These are phyloP conservation scores for Margaritispora aquatica DNA, from an alignment of 495 filamentous ascomycete species.

Conservation along the genomic window DNA sequence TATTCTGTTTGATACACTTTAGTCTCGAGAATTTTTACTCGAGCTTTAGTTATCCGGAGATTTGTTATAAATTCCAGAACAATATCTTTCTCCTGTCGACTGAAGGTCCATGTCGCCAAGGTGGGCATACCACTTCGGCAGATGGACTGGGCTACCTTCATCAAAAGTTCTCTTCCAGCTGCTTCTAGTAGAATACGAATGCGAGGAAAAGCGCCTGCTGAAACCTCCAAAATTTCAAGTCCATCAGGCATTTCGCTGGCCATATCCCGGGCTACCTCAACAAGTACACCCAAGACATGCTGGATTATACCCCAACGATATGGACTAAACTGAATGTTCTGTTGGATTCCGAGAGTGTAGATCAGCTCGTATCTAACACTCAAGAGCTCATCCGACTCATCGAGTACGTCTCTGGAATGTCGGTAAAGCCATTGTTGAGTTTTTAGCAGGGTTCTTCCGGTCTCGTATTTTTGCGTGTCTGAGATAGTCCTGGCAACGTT, in stretches of 20 bases:
- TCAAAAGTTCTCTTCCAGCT: background rate
- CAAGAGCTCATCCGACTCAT: slow-evolving; percentile 64
- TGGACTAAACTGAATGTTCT: slow-evolving; percentile 48
- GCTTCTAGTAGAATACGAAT: background rate
- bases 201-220: background rate
- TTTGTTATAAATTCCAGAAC: background rate
- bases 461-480: no score
- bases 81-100: background rate
- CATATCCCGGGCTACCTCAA: background rate
- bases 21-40: background rate
- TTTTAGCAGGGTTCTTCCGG: slow-evolving; percentile 32
- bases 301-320: slow-evolving; percentile 57
- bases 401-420: slow-evolving; percentile 47
- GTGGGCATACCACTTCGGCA: background rate
- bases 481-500: no score
- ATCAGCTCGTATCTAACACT: slow-evolving; percentile 55
- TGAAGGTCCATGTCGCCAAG: background rate
- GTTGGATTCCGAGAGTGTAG: slow-evolving; percentile 59
- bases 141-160: background rate
- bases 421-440: slow-evolving; percentile 34
- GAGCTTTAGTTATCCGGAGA: background rate
- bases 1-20: no score
- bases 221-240: background rate
- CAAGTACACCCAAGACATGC: slow-evolving; percentile 41
- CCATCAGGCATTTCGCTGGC: background rate